Percentiles rank a stretch among this genome's conserved stretches.
These are phyloP conservation scores for Adansonia rubrostipa DNA, from an alignment of 441 rosid species.

Conservation along the genomic window DNA sequence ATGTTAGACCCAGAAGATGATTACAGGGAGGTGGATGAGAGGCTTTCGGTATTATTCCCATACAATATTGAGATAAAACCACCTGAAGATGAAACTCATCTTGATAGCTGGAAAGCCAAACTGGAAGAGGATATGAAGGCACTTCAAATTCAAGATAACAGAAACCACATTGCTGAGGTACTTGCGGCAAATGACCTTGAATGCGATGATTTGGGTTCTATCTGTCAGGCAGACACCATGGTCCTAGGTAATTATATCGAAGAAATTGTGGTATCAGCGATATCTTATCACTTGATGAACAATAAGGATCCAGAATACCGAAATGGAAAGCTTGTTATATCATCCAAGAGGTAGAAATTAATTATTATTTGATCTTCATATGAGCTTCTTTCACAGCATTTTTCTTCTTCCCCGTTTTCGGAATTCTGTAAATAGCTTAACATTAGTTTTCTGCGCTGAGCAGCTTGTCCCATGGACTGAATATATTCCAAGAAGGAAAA, in stretches of 20 bases:
- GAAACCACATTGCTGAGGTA: slow-evolving; percentile 87
- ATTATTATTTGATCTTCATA: background rate
- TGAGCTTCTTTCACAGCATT: background rate
- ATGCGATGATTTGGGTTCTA: slow-evolving; percentile 80
- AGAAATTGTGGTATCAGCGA: slow-evolving; percentile 87
- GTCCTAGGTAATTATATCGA: slow-evolving; percentile 73
- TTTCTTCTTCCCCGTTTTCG: background rate
- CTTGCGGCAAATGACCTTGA: slow-evolving; percentile 87
- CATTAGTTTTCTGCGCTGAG: slow-evolving; percentile 29
- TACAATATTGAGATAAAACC: slow-evolving; percentile 78
- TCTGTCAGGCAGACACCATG: slow-evolving; percentile 81
- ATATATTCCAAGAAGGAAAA: slow-evolving; percentile 78
- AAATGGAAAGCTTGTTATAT: slow-evolving; percentile 91
- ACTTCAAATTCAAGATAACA: slow-evolving; percentile 87
- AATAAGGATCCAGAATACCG: slow-evolving; percentile 81
- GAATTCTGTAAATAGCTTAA: slow-evolving; percentile 1
- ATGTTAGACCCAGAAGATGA: slow-evolving; percentile 68
- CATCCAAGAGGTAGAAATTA: slow-evolving; percentile 61
- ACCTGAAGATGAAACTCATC: slow-evolving; percentile 84
- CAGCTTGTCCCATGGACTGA: slow-evolving; percentile 94
- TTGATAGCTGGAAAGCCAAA: slow-evolving; percentile 77
- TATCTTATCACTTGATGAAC: slow-evolving; percentile 80
- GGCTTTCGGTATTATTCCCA: slow-evolving; percentile 68
- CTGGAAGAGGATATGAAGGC: slow-evolving; percentile 90
- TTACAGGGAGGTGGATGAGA: slow-evolving; percentile 64